Evolutionary conservation across 805 yeast genomes (phyloP).

Genomic region (Cyberlindnera xylosilytica): DNA sequence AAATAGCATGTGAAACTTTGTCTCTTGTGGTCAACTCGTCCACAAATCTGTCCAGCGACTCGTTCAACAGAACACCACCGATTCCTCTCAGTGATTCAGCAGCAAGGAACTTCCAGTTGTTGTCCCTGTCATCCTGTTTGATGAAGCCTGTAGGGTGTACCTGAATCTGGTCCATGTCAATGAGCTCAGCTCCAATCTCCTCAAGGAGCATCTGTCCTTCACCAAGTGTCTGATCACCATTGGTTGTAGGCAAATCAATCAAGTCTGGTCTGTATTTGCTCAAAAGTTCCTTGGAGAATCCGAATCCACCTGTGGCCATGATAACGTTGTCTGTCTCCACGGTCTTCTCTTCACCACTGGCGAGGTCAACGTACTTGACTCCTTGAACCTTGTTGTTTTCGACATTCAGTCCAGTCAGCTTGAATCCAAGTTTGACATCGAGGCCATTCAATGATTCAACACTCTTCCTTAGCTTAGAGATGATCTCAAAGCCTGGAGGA

Average conservation of each 20-base stretch:
- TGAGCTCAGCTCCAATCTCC: constrained; percentile 43
- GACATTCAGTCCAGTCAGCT: constrained; percentile 33
- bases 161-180: constrained; percentile 59
- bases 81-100: constrained; percentile 59
- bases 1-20: constrained; percentile 43
- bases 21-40: constrained; percentile 56
- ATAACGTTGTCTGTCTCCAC: constrained; percentile 36
- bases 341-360: constrained; percentile 23
- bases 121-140: constrained; percentile 37
- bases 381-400: constrained; percentile 35
- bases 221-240: constrained; percentile 54
- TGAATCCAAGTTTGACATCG: constrained; percentile 37
- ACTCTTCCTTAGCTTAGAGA: constrained; percentile 41
- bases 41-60: constrained; percentile 43
- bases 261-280: constrained; percentile 45
- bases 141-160: constrained; percentile 64
- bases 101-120: constrained; percentile 51
- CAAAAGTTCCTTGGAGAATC: constrained; percentile 37
- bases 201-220: constrained; percentile 54
- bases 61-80: constrained; percentile 52
- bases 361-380: constrained; percentile 36
- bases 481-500: constrained; percentile 61
- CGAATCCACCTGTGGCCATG: constrained; percentile 60
- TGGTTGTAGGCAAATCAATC: constrained; percentile 48
- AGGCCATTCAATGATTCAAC: constrained; percentile 34